Evolutionary conservation across 371 early-diverging fungal genomes (phyloP), one percentile per base, ranked within the genome.

Genomic region (Batkoa obscura): DNA sequence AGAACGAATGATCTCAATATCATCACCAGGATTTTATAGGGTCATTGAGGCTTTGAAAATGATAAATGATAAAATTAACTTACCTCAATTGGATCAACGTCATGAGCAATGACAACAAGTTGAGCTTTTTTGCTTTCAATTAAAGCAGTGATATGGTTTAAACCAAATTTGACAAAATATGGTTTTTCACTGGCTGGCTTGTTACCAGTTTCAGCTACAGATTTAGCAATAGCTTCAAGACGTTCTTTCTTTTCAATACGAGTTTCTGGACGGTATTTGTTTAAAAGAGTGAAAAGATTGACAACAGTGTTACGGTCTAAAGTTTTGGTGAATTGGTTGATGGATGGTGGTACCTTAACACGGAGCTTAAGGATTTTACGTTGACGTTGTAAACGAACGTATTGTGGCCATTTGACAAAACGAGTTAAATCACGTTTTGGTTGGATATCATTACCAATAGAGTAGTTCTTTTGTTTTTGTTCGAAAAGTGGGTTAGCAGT

Each of bases 241-340:
- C 99, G 92, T 59, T 79, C 72, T 71, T 84, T 88, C 87, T 98
- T 98, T 79, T 99, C 94, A 58, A 75, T 68, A 73, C 80, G 84
- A 75, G 86, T 92, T 79, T 99, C 99, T 59, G 99, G 99, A 68
- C 90, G 89, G 88, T 98, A 99, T 83, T 98, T 98, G 86, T 85
- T 76, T 59, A 87, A 72, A 64, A 91, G 80, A 79, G 92, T 93
- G 84, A 99, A 89, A 63, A 91, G 75, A 78, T 91, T 85, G 61
- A 90, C 85, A 66, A 94, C 94, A 64, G 91, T 93, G 84, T 94
- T 92, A 78, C 88, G 84, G 81, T 96, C 94, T 65, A 97, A 75
- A 53, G 83, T 81, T 72, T 90, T 84, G 68, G 87, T 84, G 87
- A 99, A 99, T 80, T 99, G 99, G 86, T 99, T 93, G 77, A 99